These are phyloP conservation scores for Penstemon eatonii DNA, from an alignment of 257 asterid genomes.

Conservation along the genomic window DNA sequence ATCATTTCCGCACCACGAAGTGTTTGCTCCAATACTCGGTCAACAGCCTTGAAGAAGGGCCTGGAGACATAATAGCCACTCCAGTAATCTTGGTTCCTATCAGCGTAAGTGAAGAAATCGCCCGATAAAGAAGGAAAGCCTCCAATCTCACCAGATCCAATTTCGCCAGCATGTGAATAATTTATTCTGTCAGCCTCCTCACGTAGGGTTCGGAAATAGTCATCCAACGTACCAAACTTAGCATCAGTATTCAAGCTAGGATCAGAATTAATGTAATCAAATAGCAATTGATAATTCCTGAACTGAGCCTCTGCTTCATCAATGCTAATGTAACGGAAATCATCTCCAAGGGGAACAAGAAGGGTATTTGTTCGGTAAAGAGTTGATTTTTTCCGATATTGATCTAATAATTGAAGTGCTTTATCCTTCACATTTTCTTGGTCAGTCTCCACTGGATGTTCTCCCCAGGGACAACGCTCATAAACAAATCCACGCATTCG, in stretches of 20 bases:
- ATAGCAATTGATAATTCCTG: slow-evolving; percentile 82
- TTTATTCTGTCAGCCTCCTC: slow-evolving; percentile 86
- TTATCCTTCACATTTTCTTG: slow-evolving; percentile 91
- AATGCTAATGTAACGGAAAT: slow-evolving; percentile 89
- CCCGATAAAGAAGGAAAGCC: slow-evolving; percentile 96
- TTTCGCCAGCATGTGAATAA: slow-evolving; percentile 66
- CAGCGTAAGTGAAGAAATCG: slow-evolving; percentile 94
- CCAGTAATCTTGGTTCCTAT: slow-evolving; percentile 95
- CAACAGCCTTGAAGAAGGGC: slow-evolving; percentile 98
- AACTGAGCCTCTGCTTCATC: slow-evolving; percentile 99
- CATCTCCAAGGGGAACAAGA: slow-evolving; percentile 96
- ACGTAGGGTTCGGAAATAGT: slow-evolving; percentile 74
- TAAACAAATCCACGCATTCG: slow-evolving; percentile 81
- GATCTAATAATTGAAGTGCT: slow-evolving; percentile 80
- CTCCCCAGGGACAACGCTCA: slow-evolving; percentile 95
- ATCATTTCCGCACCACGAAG: slow-evolving; percentile 93
- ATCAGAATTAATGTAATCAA: slow-evolving; percentile 89
- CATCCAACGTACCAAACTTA: slow-evolving; percentile 90
- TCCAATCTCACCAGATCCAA: slow-evolving; percentile 82
- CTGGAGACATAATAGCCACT: slow-evolving; percentile 98
- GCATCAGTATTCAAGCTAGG: slow-evolving; percentile 90
- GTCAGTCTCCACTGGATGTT: slow-evolving; percentile 85
- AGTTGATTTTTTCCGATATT: slow-evolving; percentile 84
- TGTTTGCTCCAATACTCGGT: slow-evolving; percentile 90
- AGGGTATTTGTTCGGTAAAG: slow-evolving; percentile 96